Percentiles rank a stretch among this genome's conserved stretches.
Evolutionary conservation across 2,329 filamentous ascomycete genomes (phyloP).

Genomic region (Cladosporium sp.): DNA sequence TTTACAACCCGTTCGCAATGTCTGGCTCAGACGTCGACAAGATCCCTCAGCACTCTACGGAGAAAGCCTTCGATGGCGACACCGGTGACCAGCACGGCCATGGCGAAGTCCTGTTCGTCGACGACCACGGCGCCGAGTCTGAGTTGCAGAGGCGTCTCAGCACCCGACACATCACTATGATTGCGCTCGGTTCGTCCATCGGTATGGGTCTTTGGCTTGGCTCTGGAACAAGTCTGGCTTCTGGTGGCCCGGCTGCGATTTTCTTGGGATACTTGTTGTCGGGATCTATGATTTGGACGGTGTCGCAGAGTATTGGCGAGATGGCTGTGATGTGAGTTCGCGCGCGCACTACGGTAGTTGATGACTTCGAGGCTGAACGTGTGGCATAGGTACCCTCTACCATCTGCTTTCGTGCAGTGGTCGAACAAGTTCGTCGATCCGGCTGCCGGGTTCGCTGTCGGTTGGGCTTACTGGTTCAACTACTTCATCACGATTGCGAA

Average conservation of each 20-base stretch:
- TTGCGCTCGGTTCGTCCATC: constrained; percentile 91
- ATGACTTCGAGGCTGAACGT: background rate
- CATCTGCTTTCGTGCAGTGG: constrained; percentile 11
- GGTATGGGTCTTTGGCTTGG: constrained; percentile 50
- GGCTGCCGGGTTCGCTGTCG: constrained; percentile 67
- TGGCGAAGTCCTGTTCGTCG: constrained; percentile 63
- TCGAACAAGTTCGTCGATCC: constrained; percentile 91
- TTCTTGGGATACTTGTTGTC: constrained; percentile 70
- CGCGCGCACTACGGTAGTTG: background rate
- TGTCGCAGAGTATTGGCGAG: constrained; percentile 87
- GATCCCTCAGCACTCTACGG: constrained; percentile 2
- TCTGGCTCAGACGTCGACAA: background rate
- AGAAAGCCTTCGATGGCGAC: constrained; percentile 3
- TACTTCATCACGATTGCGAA: constrained; percentile 11
- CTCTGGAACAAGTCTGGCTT: constrained; percentile 58
- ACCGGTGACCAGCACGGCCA: constrained; percentile 30
- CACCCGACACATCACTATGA: constrained; percentile 89
- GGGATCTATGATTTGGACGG: constrained; percentile 81
- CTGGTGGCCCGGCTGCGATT: constrained; percentile 76
- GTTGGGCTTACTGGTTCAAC: constrained; percentile 26
- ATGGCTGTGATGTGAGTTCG: constrained; percentile 74
- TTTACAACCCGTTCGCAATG: background rate
- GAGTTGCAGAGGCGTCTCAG: constrained; percentile 71
- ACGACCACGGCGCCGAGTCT: constrained; percentile 41
- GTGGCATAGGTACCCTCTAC: background rate